Evolutionary conservation across 2,329 filamentous ascomycete species (phyloP), one percentile per base, ranked within the genome.

Genomic region (Mariannaea elegans): DNA sequence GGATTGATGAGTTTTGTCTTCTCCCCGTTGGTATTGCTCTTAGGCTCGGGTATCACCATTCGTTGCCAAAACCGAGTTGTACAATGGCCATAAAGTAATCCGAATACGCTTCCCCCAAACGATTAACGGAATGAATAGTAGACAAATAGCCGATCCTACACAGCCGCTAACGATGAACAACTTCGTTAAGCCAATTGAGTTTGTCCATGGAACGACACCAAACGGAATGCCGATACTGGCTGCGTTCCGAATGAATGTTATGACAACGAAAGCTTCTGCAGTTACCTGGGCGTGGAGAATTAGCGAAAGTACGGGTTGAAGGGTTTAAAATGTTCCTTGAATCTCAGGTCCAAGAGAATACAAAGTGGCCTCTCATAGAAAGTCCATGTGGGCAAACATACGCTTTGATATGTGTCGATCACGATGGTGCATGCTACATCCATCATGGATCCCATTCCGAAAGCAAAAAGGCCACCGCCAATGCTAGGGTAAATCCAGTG

Each of bases 401-500:
- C 53, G 4, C 24, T 42, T n/a, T 48, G 38, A 19, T 76, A 77
- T 18, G 71, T 67, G 41, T 76, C 74, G 32, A 75, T 71, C 9
- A 75, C 63, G 23, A 75, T 52, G 1, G 72, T 76, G 38, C 74
- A 68, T 9, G 56, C 52, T 2, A 71, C 70, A 32, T 77, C 75
- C 27, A 70, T 65, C 19, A 75, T 74, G 50, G 73, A 67, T 4
- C 76, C 75, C 0, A 78, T 59, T 0, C 75, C 76, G 31, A 77
- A 75, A 0, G 70, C 71, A 18, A 75, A 77, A 1, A 77, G 49
- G 1, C 65, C 72, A 2, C 73, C 72, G 0, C 70, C 76, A 2
- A 78, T 61, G 14, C 69, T 75, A 0, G 76, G 75, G 8, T 68
- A 73, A 2, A 78, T 74, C 74, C 75, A 79, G 19, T 78, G 76